Evolutionary conservation across 2,329 filamentous ascomycete species (phyloP).

Genomic region (Cercospora brassicicola): DNA sequence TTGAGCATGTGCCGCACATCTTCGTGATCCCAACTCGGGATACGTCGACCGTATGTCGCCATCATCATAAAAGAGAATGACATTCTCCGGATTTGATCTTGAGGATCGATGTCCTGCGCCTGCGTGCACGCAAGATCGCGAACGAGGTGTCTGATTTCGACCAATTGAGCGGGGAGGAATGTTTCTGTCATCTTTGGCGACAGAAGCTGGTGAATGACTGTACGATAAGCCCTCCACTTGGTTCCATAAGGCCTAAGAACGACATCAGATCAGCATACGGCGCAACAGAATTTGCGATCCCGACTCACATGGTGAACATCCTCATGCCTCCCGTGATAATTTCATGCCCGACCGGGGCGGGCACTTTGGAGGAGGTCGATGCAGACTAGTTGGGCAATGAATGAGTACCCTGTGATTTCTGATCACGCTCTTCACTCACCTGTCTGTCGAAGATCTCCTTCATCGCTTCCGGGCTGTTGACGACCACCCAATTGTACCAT

Average conservation of each 20-base stretch:
- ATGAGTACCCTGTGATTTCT: neutral
- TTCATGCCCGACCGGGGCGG: neutral
- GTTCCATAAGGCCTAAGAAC: neutral
- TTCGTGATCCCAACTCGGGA: neutral
- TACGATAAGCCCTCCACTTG: neutral
- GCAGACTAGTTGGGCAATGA: neutral
- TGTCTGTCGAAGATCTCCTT: neutral
- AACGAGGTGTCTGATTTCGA: neutral
- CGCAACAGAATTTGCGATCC: no score
- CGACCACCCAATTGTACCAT: neutral
- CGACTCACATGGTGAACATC: neutral
- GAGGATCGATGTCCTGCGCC: neutral
- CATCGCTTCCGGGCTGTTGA: neutral
- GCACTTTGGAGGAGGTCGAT: neutral
- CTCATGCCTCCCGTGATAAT: neutral
- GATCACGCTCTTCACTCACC: neutral
- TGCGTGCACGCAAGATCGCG: neutral
- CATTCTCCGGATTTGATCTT: neutral
- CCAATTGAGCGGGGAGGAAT: neutral
- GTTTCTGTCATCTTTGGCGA: neutral
- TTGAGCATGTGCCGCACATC: neutral
- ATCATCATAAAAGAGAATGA: neutral
- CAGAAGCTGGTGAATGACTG: neutral
- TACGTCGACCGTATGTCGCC: neutral
- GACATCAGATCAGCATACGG: no score